A percentile compares a stretch with the other conserved stretches of the same genome.
phyloP scores from a whole-genome alignment of 1,139 yeast genomes.

The Kurtzmaniella quercitrusa region DNA sequence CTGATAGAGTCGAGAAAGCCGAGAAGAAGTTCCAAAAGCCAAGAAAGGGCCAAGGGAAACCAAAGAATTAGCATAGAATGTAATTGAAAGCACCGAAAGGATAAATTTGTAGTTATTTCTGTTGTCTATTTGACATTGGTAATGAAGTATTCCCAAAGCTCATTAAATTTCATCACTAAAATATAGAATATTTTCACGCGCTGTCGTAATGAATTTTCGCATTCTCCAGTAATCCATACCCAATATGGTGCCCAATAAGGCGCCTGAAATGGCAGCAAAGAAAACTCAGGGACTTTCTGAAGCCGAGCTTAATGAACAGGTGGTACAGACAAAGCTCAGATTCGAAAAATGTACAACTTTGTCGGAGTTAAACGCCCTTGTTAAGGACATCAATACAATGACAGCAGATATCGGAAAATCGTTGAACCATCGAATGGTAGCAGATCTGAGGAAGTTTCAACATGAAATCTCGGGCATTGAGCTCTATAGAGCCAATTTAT shows the following conservation, averaged over 20 bases:
- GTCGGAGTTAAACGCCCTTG: constrained; percentile 17
- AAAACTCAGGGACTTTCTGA: not conserved
- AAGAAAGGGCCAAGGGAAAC: not conserved
- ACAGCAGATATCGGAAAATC: constrained; percentile 20
- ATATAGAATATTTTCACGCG: too few species aligned
- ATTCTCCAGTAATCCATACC: not conserved
- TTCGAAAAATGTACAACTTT: constrained; percentile 13
- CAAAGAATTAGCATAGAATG: not conserved
- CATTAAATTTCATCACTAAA: too few species aligned
- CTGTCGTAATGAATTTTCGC: not conserved
- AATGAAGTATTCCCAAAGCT: too few species aligned
- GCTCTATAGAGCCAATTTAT: constrained; percentile 33
- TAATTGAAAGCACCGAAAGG: not conserved
- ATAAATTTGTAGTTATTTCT: too few species aligned
- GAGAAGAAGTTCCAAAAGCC: constrained; percentile 2
- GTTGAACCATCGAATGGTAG: constrained; percentile 22
- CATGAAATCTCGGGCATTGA: constrained; percentile 36
- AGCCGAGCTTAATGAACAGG: not conserved
- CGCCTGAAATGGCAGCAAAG: not conserved
- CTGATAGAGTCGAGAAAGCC: constrained; percentile 4
- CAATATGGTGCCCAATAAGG: not conserved
- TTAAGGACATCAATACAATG: constrained; percentile 18
- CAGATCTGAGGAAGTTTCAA: constrained; percentile 30
- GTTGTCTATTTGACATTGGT: too few species aligned
- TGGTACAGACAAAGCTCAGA: not conserved